A percentile compares a stretch with the other conserved stretches of the same genome.
Conservation (phyloP, 352 stramenopile species). For the Saprolegnia parasitica region DNA sequence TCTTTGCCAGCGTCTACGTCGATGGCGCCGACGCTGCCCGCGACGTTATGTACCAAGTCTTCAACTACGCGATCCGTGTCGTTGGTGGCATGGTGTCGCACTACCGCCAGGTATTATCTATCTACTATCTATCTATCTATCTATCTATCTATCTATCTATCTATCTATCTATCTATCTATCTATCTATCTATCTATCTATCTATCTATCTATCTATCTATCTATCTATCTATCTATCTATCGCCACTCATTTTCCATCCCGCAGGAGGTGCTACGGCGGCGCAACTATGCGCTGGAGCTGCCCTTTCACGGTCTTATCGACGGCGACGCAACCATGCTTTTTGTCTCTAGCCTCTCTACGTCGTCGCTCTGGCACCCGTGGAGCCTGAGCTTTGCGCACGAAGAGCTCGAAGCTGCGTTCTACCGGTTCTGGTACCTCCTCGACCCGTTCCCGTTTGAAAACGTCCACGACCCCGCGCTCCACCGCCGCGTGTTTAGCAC, state of each 20-base stretch:
- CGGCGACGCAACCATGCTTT: conserved; percentile 31
- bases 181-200: not conserved
- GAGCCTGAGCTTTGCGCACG: conserved; percentile 41
- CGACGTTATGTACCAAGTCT: conserved; percentile 39
- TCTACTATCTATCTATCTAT: not conserved
- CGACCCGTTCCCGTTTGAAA: conserved; percentile 42
- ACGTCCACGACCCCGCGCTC: conserved; percentile 38
- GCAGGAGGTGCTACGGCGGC: conserved; percentile 35
- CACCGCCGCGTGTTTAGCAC: conserved; percentile 38
- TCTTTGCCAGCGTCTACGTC: conserved; percentile 31
- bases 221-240: not conserved
- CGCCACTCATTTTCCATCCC: not conserved
- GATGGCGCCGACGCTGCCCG: conserved; percentile 33
- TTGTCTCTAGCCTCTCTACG: conserved; percentile 30
- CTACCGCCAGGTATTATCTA: conserved; percentile 32
- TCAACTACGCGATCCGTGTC: conserved; percentile 42
- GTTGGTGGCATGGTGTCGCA: conserved; percentile 38
- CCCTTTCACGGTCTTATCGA: conserved; percentile 33
- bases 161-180: too few relatives aligned
- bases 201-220: too few relatives aligned
- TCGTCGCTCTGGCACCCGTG: conserved; percentile 32
- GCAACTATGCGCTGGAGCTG: conserved; percentile 42
- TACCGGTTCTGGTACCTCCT: conserved; percentile 46
- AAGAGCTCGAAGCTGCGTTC: conserved; percentile 38
- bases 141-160: too few relatives aligned